Evolutionary conservation across 129 eudicot species (phyloP).

Genomic region (Flaveria sonorensis): DNA sequence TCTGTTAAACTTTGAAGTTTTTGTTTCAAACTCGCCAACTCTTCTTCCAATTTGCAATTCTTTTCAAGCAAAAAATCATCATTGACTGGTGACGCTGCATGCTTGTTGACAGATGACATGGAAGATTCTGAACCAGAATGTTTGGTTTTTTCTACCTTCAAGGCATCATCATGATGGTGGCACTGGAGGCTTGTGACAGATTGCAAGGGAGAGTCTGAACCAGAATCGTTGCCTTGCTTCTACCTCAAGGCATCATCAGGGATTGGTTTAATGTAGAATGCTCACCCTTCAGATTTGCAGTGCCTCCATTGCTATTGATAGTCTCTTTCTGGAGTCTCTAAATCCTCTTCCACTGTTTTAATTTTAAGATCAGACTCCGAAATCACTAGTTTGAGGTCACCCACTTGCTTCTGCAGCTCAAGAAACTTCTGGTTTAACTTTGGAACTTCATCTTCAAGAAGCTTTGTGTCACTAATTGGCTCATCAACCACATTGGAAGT

Average conservation of each 20-base stretch:
- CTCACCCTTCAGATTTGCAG: slow-evolving; percentile 32
- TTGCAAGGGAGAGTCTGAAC: background rate
- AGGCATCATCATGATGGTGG: background rate
- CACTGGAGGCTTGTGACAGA: background rate
- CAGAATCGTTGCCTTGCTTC: background rate
- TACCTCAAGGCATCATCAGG: background rate
- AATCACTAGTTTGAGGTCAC: slow-evolving; percentile 40
- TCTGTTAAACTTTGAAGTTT: slow-evolving; percentile 49
- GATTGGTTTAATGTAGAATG: slow-evolving; percentile 9
- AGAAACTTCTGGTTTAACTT: background rate
- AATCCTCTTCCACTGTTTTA: slow-evolving; percentile 38
- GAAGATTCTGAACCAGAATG: background rate
- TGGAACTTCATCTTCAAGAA: background rate
- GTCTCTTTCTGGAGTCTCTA: slow-evolving; percentile 42
- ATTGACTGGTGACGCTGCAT: too few relatives aligned
- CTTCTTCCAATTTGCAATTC: slow-evolving; percentile 44
- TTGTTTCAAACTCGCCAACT: slow-evolving; percentile 40
- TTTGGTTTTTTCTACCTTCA: background rate
- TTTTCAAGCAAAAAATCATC: slow-evolving; percentile 22
- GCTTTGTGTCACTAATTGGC: slow-evolving; percentile 21
- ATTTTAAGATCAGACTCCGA: slow-evolving; percentile 32
- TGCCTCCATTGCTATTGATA: slow-evolving; percentile 40
- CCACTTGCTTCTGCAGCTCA: slow-evolving; percentile 52
- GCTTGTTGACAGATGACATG: too few relatives aligned
- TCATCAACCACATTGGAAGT: slow-evolving; percentile 40